A percentile compares a stretch with the other conserved stretches of the same genome.
Evolutionary conservation across 1,284 basidiomycete genomes (phyloP).

Genomic region (Sparassis latifolia): DNA sequence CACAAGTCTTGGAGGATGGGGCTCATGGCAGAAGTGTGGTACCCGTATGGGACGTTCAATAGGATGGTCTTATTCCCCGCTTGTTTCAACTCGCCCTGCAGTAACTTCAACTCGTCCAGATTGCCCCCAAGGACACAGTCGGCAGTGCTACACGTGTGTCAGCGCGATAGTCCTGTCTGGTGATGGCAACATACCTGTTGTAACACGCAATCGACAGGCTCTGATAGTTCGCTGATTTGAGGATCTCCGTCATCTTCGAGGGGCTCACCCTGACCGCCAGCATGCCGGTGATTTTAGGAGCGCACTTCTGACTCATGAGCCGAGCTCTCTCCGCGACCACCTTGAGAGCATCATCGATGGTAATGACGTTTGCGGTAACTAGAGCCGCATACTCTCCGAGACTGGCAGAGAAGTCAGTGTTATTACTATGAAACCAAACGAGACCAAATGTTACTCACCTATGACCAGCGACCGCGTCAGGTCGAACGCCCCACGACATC

Average conservation of each 20-base stretch:
- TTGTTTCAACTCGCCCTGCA: conserved; percentile 37
- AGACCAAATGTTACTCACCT: conserved; percentile 39
- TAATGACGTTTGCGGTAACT: conserved; percentile 48
- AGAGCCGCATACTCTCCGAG: conserved; percentile 69
- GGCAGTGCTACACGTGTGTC: conserved; percentile 26
- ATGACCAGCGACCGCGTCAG: conserved; percentile 55
- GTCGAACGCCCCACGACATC: conserved; percentile 58
- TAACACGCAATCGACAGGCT: conserved; percentile 50
- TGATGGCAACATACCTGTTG: conserved; percentile 32
- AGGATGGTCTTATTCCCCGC: conserved; percentile 33
- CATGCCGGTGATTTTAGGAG: conserved; percentile 46
- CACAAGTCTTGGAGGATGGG: conserved; percentile 45
- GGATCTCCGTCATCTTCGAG: conserved; percentile 26
- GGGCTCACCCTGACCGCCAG: conserved; percentile 41
- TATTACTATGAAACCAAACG: too few relatives aligned
- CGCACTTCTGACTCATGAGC: conserved; percentile 46
- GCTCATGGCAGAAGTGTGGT: conserved; percentile 57
- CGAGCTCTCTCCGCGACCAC: conserved; percentile 54
- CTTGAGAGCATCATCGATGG: conserved; percentile 46
- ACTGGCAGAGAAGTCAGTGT: conserved; percentile 25
- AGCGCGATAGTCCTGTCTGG: background rate
- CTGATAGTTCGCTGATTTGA: conserved; percentile 30
- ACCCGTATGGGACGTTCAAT: conserved; percentile 53
- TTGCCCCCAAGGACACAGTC: conserved; percentile 56
- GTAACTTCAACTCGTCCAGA: conserved; percentile 30